Percentiles rank a stretch among this genome's conserved stretches.
Conservation (phyloP, 768 basidiomycete species). For the Lactarius vividus region DNA sequence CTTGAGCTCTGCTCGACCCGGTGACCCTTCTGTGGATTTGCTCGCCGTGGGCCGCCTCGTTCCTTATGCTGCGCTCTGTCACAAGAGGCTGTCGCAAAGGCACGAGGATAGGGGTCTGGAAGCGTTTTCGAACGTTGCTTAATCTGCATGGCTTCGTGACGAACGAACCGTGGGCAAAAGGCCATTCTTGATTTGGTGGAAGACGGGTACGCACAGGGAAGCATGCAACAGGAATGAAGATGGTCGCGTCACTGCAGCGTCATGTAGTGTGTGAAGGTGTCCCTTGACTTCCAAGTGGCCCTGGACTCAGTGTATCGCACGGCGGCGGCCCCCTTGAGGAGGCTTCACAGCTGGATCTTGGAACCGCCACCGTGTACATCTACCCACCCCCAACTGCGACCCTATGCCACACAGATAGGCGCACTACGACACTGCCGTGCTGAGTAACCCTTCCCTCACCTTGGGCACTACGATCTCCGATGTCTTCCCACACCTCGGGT, state of each 20-base stretch:
- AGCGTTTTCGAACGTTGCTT: conserved; percentile 26
- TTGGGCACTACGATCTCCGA: conserved; percentile 11
- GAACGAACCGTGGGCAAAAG: conserved; percentile 13
- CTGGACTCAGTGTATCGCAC: conserved; percentile 19
- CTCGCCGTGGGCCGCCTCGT: conserved; percentile 24
- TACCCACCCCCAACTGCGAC: conserved; percentile 24
- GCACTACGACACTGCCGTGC: conserved; percentile 14
- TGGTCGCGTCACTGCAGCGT: conserved; percentile 15
- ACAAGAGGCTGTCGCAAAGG: conserved; percentile 11
- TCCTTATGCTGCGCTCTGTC: conserved; percentile 13
- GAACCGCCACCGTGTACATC: conserved; percentile 10
- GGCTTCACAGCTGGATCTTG: background rate
- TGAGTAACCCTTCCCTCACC: conserved; percentile 15
- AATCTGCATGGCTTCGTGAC: conserved; percentile 23
- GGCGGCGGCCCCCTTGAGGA: conserved; percentile 2
- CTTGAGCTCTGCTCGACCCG: conserved; percentile 27
- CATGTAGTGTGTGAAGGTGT: conserved; percentile 16
- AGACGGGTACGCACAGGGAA: conserved; percentile 21
- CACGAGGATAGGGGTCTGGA: conserved; percentile 19
- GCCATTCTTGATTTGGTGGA: conserved; percentile 8
- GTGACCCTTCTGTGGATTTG: conserved; percentile 26
- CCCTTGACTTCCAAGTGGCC: conserved; percentile 9
- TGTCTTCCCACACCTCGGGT: background rate
- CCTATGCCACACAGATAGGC: conserved; percentile 24
- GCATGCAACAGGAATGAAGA: conserved; percentile 13